Evolutionary conservation across 2,329 filamentous ascomycete species (phyloP).

Genomic region (Penicillium corylophilum): DNA sequence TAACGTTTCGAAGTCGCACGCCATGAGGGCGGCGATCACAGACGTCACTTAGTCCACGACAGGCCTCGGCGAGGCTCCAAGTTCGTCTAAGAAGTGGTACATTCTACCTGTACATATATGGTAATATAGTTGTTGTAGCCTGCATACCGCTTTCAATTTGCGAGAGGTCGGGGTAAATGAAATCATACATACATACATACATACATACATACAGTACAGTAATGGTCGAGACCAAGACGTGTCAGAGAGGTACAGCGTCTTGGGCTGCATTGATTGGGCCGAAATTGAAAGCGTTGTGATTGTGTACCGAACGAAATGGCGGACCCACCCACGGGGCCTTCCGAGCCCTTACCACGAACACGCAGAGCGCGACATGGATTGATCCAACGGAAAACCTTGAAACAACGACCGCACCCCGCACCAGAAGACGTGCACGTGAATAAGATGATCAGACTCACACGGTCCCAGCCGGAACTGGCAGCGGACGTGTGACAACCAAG

Average conservation of each 20-base stretch:
- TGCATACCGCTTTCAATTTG: conserved; percentile 5
- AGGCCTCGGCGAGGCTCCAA: conserved; percentile 3
- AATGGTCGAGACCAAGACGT: no score
- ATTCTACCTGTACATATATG: neutral
- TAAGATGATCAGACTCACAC: neutral
- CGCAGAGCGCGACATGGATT: neutral
- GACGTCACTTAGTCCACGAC: neutral
- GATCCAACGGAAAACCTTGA: neutral
- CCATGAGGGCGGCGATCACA: neutral
- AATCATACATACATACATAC: no score
- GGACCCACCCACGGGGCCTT: conserved; percentile 8
- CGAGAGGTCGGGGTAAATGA: no score
- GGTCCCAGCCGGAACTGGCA: neutral
- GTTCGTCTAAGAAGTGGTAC: conserved; percentile 4
- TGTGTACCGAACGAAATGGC: conserved; percentile 8
- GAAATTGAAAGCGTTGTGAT: neutral
- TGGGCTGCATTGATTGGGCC: no score
- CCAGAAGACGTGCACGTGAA: neutral
- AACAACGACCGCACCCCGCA: conserved; percentile 1
- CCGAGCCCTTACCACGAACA: conserved; percentile 11
- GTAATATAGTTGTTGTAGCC: conserved; percentile 2
- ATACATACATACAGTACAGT: no score
- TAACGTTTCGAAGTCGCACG: neutral
- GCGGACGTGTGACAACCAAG: conserved; percentile 7
- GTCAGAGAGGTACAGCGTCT: no score